These are phyloP conservation scores for Trichosporon faecale DNA, from an alignment of 1,284 basidiomycete species.

Conservation along the genomic window DNA sequence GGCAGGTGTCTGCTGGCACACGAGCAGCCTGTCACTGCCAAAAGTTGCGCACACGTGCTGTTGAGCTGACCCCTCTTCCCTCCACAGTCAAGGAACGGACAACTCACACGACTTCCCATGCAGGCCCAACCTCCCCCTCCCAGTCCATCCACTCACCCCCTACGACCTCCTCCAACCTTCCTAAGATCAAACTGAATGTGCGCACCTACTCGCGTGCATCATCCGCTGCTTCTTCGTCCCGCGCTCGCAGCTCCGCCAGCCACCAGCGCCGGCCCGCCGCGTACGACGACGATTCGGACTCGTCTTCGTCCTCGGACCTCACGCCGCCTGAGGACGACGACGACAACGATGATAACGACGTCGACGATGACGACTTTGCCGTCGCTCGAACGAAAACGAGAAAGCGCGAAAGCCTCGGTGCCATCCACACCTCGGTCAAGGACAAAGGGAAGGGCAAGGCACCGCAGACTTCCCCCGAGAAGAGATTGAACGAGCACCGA, in stretches of 20 bases:
- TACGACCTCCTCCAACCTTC: conserved; percentile 17
- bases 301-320: conserved; percentile 24
- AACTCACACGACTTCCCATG: conserved; percentile 27
- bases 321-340: conserved; percentile 29
- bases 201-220: conserved; percentile 19
- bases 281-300: conserved; percentile 24
- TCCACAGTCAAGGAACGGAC: conserved; percentile 4
- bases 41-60: conserved; percentile 4
- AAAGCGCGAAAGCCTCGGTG: conserved; percentile 21
- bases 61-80: background rate
- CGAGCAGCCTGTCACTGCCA: conserved; percentile 5
- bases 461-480: conserved; percentile 14
- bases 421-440: background rate
- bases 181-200: conserved; percentile 27
- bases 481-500: conserved; percentile 3
- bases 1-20: conserved; percentile 5
- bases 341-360: conserved; percentile 21
- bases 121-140: conserved; percentile 28
- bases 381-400: conserved; percentile 14
- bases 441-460: conserved; percentile 16
- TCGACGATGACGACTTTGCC: conserved; percentile 18
- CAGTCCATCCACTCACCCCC: conserved; percentile 22
- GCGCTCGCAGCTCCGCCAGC: conserved; percentile 13
- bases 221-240: conserved; percentile 12
- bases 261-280: conserved; percentile 17